phyloP scores from a whole-genome alignment of 768 basidiomycete species.

The Naematelia encephala region DNA sequence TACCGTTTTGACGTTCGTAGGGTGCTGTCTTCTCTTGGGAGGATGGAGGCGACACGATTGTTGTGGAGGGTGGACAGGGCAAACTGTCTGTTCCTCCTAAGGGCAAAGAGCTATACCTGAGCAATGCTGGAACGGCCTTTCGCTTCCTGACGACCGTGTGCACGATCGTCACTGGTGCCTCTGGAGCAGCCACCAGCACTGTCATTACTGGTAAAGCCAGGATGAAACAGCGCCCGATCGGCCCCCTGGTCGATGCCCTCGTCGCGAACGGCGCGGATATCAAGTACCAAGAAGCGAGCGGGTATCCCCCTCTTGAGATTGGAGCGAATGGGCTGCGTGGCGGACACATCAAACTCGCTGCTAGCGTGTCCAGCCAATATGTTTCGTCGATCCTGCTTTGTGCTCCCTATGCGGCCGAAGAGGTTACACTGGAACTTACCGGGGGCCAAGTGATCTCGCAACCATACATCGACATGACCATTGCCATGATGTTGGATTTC shows the following conservation, averaged over 20 bases:
- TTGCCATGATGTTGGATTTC: constrained; percentile 94
- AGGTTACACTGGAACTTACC: constrained; percentile 82
- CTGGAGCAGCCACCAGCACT: constrained; percentile 55
- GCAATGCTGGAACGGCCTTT: constrained; percentile 95
- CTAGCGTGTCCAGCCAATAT: constrained; percentile 95
- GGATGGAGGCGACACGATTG: constrained; percentile 90
- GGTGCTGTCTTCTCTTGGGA: constrained; percentile 93
- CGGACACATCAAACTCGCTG: constrained; percentile 77
- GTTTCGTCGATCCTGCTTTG: constrained; percentile 95
- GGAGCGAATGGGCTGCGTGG: constrained; percentile 69
- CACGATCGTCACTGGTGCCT: constrained; percentile 61
- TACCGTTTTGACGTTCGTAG: constrained; percentile 52
- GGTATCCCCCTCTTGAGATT: constrained; percentile 81
- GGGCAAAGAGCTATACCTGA: constrained; percentile 87
- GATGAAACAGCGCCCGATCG: constrained; percentile 98
- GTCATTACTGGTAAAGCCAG: constrained; percentile 94
- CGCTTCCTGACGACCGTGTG: constrained; percentile 97
- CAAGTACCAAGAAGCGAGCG: constrained; percentile 70
- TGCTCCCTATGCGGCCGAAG: constrained; percentile 81
- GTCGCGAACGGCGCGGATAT: constrained; percentile 73
- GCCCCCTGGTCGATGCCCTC: constrained; percentile 87
- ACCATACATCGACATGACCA: constrained; percentile 99
- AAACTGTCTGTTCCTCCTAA: constrained; percentile 68
- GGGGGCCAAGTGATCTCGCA: constrained; percentile 97
- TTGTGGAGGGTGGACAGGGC: constrained; percentile 84